Conservation (phyloP, 257 asterid genomes). For the Marsdenia floribunda region DNA sequence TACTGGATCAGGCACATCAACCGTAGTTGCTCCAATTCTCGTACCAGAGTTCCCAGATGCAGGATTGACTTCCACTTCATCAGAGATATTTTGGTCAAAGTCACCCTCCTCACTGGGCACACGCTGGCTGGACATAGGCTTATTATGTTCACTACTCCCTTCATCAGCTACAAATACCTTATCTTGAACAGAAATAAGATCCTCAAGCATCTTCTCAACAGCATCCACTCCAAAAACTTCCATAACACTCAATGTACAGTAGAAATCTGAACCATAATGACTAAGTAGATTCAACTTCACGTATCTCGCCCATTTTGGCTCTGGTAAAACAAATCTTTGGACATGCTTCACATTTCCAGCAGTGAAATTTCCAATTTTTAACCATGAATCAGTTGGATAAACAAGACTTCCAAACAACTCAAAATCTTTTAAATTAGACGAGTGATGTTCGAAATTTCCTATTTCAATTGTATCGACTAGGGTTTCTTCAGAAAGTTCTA, state of each 20-base stretch:
- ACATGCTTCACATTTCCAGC: constrained; percentile 77
- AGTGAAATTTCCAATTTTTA: constrained; percentile 66
- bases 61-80: constrained; percentile 36
- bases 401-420: constrained; percentile 74
- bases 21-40: constrained; percentile 34
- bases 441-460: constrained; percentile 90
- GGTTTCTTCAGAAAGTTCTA: constrained; percentile 96
- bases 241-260: constrained; percentile 75
- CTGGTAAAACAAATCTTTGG: constrained; percentile 65
- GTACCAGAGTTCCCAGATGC: constrained; percentile 31
- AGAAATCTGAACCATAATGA: constrained; percentile 91
- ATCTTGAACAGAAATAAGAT: constrained; percentile 61
- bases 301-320: constrained; percentile 94
- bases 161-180: constrained; percentile 42
- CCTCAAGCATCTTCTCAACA: constrained; percentile 96
- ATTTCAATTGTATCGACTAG: constrained; percentile 64
- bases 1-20: constrained; percentile 58
- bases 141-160: constrained; percentile 27
- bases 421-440: constrained; percentile 78
- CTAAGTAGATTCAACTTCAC: constrained; percentile 56
- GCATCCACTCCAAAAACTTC: constrained; percentile 98
- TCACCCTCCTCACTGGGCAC: constrained; percentile 33
- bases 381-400: constrained; percentile 93
- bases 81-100: constrained; percentile 33
- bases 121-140: constrained; percentile 32